Evolutionary conservation across 2,329 filamentous ascomycete genomes (phyloP).

Genomic region (Eutypa lata): DNA sequence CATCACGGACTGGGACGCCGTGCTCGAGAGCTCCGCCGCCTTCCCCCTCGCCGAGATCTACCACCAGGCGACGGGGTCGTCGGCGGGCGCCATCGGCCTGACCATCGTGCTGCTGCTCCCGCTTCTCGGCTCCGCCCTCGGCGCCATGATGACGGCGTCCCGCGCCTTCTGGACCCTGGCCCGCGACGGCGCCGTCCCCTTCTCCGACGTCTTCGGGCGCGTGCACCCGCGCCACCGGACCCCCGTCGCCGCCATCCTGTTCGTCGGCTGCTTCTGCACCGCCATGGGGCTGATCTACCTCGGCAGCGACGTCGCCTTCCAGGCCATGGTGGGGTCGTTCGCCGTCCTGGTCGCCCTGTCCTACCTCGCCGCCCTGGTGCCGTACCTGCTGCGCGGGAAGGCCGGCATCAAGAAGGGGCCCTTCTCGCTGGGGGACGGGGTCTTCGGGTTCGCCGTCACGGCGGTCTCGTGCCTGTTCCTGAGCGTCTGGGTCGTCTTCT

Average conservation of each 20-base stretch:
- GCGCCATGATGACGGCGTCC: slow-evolving; percentile 36
- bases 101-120: slow-evolving; percentile 36
- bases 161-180: slow-evolving; percentile 40
- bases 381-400: slow-evolving; percentile 46
- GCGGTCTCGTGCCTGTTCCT: slow-evolving; percentile 55
- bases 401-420: slow-evolving; percentile 50
- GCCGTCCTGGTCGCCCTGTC: slow-evolving; percentile 30
- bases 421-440: slow-evolving; percentile 49
- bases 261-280: slow-evolving; percentile 29
- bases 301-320: slow-evolving; percentile 64
- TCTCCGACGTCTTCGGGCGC: slow-evolving; percentile 14
- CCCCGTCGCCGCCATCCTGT: slow-evolving; percentile 35
- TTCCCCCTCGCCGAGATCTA: slow-evolving; percentile 69
- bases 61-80: slow-evolving; percentile 50
- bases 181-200: slow-evolving; percentile 36
- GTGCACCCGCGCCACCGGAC: slow-evolving; percentile 30
- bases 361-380: slow-evolving; percentile 62
- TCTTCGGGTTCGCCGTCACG: slow-evolving; percentile 48
- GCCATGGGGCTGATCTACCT: slow-evolving; percentile 63
- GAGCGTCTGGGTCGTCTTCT: slow-evolving; percentile 59
- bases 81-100: slow-evolving; percentile 48
- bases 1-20: slow-evolving; percentile 41
- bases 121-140: slow-evolving; percentile 33
- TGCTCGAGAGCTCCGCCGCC: slow-evolving; percentile 41
- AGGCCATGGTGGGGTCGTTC: slow-evolving; percentile 57